These are phyloP conservation scores for Hymenoscyphus salicellus DNA, from an alignment of 2,329 filamentous ascomycete species.

Conservation along the genomic window DNA sequence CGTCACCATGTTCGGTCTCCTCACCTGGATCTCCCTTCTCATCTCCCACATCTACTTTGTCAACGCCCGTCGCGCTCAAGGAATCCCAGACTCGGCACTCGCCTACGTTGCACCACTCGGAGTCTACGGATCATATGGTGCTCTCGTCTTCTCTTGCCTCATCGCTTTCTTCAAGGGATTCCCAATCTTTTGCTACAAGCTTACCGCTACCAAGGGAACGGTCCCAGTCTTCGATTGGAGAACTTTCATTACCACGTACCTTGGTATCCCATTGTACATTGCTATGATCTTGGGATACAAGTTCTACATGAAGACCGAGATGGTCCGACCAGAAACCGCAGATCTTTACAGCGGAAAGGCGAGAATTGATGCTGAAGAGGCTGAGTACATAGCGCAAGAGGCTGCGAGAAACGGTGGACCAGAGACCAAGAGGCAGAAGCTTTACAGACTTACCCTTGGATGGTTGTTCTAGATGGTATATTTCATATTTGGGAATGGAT, in stretches of 20 bases:
- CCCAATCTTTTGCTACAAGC: constrained; percentile 66
- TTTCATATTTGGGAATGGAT: neutral
- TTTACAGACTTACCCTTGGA: constrained; percentile 29
- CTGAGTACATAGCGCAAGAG: constrained; percentile 31
- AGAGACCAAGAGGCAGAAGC: constrained; percentile 26
- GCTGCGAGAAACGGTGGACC: constrained; percentile 22
- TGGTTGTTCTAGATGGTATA: constrained; percentile 18
- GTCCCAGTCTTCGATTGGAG: constrained; percentile 59
- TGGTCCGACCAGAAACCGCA: constrained; percentile 47
- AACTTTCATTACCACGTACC: constrained; percentile 62
- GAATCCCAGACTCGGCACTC: constrained; percentile 52
- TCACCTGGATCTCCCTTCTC: constrained; percentile 48
- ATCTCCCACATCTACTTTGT: constrained; percentile 69
- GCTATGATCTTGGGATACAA: constrained; percentile 57
- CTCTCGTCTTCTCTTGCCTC: constrained; percentile 67
- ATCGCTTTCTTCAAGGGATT: constrained; percentile 83
- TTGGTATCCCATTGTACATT: constrained; percentile 61
- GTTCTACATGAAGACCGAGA: constrained; percentile 41
- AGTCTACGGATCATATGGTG: constrained; percentile 63
- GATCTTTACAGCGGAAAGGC: constrained; percentile 59
- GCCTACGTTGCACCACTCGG: constrained; percentile 70
- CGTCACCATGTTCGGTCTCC: constrained; percentile 40
- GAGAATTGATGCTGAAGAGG: constrained; percentile 58
- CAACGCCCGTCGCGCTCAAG: constrained; percentile 59
- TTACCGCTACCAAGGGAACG: constrained; percentile 22